These are phyloP conservation scores for Mychonastes homosphaera DNA, from an alignment of 139 green algal species.

Conservation along the genomic window DNA sequence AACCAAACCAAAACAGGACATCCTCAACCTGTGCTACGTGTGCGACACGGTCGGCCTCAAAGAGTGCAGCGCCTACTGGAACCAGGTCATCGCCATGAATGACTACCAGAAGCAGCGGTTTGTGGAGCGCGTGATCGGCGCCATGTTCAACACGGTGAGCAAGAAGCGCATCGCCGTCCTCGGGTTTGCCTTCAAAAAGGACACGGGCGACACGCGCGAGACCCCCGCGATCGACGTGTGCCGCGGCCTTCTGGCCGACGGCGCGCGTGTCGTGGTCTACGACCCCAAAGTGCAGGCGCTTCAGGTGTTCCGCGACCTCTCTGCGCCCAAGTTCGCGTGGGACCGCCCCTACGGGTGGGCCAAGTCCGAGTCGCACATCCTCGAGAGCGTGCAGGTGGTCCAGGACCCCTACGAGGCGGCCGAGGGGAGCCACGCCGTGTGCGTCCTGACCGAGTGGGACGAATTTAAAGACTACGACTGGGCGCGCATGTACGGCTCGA, in stretches of 20 bases:
- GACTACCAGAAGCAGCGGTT: constrained; percentile 99
- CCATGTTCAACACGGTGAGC: constrained; percentile 99
- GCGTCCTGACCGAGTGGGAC: constrained; percentile 97
- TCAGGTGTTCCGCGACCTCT: constrained; percentile 79
- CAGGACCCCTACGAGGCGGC: constrained; percentile 50
- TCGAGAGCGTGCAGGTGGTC: constrained; percentile 39
- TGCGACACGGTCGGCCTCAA: constrained; percentile 85
- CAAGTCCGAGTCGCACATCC: constrained; percentile 29
- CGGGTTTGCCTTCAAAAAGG: constrained; percentile 99
- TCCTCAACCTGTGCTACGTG: constrained; percentile 98
- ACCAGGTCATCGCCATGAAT: constrained; percentile 84
- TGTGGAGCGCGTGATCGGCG: constrained; percentile 84
- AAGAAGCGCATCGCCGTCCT: constrained; percentile 85
- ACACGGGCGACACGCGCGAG: constrained; percentile 91
- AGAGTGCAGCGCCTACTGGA: constrained; percentile 94
- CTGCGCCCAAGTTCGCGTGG: constrained; percentile 81
- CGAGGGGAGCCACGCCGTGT: constrained; percentile 73
- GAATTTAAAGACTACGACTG: constrained; percentile 90
- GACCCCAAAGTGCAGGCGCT: constrained; percentile 79
- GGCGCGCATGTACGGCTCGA: constrained; percentile 62
- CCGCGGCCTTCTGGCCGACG: constrained; percentile 65
- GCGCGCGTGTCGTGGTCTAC: constrained; percentile 71
- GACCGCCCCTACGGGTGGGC: constrained; percentile 65
- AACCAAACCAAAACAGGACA: too few species aligned
- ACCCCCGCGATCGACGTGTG: constrained; percentile 98